Evolutionary conservation across 2,329 filamentous ascomycete genomes (phyloP).

Genomic region (Xylariaceae sp.): DNA sequence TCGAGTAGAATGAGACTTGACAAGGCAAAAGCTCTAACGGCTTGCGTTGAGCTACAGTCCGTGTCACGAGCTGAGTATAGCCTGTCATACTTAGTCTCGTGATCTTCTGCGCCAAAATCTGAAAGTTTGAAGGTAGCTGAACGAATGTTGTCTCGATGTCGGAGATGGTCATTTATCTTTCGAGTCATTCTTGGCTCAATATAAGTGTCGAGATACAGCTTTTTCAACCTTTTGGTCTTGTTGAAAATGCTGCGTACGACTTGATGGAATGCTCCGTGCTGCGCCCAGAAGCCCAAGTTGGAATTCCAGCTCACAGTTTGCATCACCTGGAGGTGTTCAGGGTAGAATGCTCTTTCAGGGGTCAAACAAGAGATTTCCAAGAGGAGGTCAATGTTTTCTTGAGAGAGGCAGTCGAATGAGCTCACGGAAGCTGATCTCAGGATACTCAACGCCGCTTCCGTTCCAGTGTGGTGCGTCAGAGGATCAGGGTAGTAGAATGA

Average conservation of each 20-base stretch:
- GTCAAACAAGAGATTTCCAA: conserved; percentile 35
- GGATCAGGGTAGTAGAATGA: conserved; percentile 47
- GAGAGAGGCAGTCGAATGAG: conserved; percentile 40
- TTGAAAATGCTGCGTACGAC: conserved; percentile 32
- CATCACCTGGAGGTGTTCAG: conserved; percentile 37
- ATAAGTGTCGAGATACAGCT: conserved; percentile 25
- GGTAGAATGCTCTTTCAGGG: conserved; percentile 42
- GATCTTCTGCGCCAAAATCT: conserved; percentile 35
- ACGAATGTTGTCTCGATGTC: conserved; percentile 12
- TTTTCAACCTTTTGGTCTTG: conserved; percentile 22
- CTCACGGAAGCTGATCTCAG: conserved; percentile 42
- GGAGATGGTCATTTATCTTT: not conserved
- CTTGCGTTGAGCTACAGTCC: conserved; percentile 2
- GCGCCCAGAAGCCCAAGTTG: conserved; percentile 35
- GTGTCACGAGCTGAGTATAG: conserved; percentile 30
- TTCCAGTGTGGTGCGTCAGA: conserved; percentile 46
- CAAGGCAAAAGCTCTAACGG: conserved; percentile 1
- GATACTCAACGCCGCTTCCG: conserved; percentile 47
- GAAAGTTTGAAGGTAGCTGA: conserved; percentile 13
- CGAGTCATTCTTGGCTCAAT: not conserved
- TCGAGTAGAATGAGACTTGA: conserved; percentile 5
- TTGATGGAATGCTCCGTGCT: conserved; percentile 39
- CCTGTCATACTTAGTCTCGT: conserved; percentile 26
- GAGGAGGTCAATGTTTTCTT: conserved; percentile 32
- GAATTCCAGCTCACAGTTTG: conserved; percentile 41